Base-by-base conservation (phyloP, 345 rosid genomes). In the Rhizophora mangle region DNA sequence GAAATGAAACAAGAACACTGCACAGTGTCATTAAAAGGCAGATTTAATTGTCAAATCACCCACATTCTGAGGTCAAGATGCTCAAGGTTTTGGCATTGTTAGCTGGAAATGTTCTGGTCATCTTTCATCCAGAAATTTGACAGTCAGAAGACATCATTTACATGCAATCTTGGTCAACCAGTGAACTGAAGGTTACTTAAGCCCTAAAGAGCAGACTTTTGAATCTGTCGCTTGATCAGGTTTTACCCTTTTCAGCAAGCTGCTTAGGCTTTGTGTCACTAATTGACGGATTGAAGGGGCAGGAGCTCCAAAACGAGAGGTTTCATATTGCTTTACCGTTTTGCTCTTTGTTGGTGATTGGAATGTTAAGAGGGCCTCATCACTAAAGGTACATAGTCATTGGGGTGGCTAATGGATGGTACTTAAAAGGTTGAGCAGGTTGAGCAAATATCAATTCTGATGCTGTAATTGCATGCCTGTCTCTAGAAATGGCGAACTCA, bases 1-100 rank as follows among this genome's bases (percentile, higher is more conserved):
- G 51, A 91, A 89, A 77, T 94, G 82, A 90, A 39, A 72, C 36
- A 72, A 65, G 66, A 61, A 32, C 56, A 30, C 27, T 43, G 11
- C 15, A 10, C 7, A 9, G 52, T 13, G 15, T 46, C n/a, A 46
- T 47, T 46, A n/a, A 51, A 68, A 55, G 62, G 68, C 47, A 62
- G 58, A 22, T 30, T 34, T 51, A 15, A 47, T 43, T 9, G 5
- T 3, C 21, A 31, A 5, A 43, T 22, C 15, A 8, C 13, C 62
- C 52, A 36, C 32, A 56, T 4, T 10, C 32, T 19, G 9, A 51
- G 39, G 52, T 58, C 34, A 22, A 34, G n/a, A 27, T 37, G 36
- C 29, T 63, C 21, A 6, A 21, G 29, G 58, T 11, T 55, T 39
- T 13, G 56, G 30, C 39, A 64, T 1, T 19, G 22, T 11, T n/a